Evolutionary conservation across 768 basidiomycete genomes (phyloP).

Genomic region (Collybia sordida): DNA sequence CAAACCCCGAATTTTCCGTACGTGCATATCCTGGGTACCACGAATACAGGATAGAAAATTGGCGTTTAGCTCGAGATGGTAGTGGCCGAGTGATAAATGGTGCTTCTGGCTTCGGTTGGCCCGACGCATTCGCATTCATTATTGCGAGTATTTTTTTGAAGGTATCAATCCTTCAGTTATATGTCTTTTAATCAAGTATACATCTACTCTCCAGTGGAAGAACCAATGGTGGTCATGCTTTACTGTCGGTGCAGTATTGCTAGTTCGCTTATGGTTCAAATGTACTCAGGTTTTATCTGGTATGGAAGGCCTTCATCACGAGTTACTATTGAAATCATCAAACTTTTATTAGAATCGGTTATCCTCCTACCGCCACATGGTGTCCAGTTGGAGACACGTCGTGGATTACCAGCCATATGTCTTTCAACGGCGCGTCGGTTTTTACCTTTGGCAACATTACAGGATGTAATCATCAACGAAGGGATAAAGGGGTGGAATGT

Average conservation of each 20-base stretch:
- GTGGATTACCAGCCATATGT: constrained; percentile 47
- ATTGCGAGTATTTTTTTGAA: constrained; percentile 25
- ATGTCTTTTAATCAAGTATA: background rate
- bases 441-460: constrained; percentile 52
- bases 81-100: constrained; percentile 29
- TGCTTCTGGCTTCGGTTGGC: constrained; percentile 30
- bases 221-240: background rate
- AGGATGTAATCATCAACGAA: constrained; percentile 74
- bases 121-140: constrained; percentile 32
- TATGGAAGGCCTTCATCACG: constrained; percentile 6
- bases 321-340: background rate
- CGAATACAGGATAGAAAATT: constrained; percentile 64
- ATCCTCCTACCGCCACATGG: constrained; percentile 66
- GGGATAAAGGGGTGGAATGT: constrained; percentile 72
- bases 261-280: constrained; percentile 3
- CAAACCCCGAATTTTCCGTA: constrained; percentile 53
- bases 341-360: constrained; percentile 57
- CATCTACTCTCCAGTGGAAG: background rate
- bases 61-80: constrained; percentile 43
- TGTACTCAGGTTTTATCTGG: constrained; percentile 7
- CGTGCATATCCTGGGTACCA: constrained; percentile 43
- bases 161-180: constrained; percentile 14
- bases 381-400: constrained; percentile 71
- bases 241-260: background rate
- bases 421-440: constrained; percentile 48